Base-by-base conservation (phyloP, 495 filamentous ascomycete species). In the Aeminium ludgeri region DNA sequence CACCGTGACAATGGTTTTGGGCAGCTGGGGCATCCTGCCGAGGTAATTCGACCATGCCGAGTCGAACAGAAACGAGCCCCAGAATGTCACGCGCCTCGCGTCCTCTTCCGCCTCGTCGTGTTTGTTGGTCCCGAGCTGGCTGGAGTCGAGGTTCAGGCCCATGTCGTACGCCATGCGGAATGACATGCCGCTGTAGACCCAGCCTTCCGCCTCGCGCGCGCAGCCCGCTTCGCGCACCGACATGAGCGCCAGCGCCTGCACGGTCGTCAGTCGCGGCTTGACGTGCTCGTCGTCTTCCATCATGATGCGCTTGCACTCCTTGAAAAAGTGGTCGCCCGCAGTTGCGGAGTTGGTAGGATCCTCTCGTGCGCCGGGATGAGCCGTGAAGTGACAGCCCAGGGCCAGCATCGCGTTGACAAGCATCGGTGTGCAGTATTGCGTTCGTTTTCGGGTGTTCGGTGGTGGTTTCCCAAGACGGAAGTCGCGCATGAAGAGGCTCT, bases 21-120 rank as follows among this genome's bases (percentile, higher is more conserved):
- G 76, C 17, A 95, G 62, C 54, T 96, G 91, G 10, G 89, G 89
- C 47, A 94, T 68, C 29, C 89, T 79, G 32, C 89, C 89, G 20
- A 96, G 76, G 49, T 97, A 97, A 59, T 95, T 96, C 19, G 85
- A 93, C 91, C 91, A 96, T 61, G 83, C 91, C 73, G 95, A 95
- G 63, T 97, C 89, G 55, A 97, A 92, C 18, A 94, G 63, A 60
- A 89, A 96, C 55, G 86, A 95, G n/a, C 89, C 89, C 89, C 89
- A 97, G 50, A 95, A 94, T 0, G 89, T 96, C 25, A 96, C 78
- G 25, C 83, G 67, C 31, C 89, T 67, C 7, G 83, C 86, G 63
- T 97, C 89, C 30, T 84, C 67, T 55, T 95, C 91, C 35, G 80
- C 70, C 36, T 94, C 86, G 27, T 67, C 59, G 29, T 68, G 68